These are phyloP conservation scores for Teratosphaeria viscida DNA, from an alignment of 2,329 filamentous ascomycete species.

Conservation along the genomic window DNA sequence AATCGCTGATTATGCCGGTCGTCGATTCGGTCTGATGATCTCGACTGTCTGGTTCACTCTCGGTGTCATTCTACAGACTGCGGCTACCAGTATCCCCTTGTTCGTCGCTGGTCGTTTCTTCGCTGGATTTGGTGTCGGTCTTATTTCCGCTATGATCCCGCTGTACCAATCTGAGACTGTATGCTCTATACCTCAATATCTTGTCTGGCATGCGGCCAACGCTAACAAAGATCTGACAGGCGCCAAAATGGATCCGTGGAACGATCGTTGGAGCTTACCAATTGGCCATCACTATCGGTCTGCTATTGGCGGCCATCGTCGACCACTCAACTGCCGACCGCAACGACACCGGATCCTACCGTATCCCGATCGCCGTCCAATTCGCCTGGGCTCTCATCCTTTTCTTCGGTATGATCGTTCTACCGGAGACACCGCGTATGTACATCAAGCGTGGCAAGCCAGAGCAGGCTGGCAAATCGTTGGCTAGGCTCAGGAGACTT, in stretches of 20 bases:
- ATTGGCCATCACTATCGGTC: slow-evolving; percentile 62
- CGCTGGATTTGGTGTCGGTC: slow-evolving; percentile 60
- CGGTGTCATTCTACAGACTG: slow-evolving; percentile 63
- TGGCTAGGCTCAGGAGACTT: slow-evolving; percentile 60
- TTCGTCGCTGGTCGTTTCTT: slow-evolving; percentile 47
- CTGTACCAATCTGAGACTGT: slow-evolving; percentile 65
- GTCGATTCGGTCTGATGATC: slow-evolving; percentile 58
- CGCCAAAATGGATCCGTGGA: slow-evolving; percentile 71
- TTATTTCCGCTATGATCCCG: slow-evolving; percentile 52
- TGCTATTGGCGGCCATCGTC: slow-evolving; percentile 56
- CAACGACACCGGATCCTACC: slow-evolving; percentile 26
- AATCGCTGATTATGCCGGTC: slow-evolving; percentile 58
- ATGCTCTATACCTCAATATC: background rate
- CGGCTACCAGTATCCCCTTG: slow-evolving; percentile 48
- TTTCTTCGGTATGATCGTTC: slow-evolving; percentile 23
- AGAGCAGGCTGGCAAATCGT: slow-evolving; percentile 22
- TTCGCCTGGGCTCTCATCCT: slow-evolving; percentile 29
- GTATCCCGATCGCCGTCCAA: slow-evolving; percentile 27
- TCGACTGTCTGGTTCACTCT: slow-evolving; percentile 54
- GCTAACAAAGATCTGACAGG: slow-evolving; percentile 39
- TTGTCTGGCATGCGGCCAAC: background rate
- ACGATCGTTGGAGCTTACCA: slow-evolving; percentile 68
- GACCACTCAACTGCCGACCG: slow-evolving; percentile 52
- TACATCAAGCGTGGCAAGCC: slow-evolving; percentile 26
- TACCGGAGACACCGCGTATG: slow-evolving; percentile 28